Conservation (phyloP, 306 rosid genomes). For the Argentina anserina region DNA sequence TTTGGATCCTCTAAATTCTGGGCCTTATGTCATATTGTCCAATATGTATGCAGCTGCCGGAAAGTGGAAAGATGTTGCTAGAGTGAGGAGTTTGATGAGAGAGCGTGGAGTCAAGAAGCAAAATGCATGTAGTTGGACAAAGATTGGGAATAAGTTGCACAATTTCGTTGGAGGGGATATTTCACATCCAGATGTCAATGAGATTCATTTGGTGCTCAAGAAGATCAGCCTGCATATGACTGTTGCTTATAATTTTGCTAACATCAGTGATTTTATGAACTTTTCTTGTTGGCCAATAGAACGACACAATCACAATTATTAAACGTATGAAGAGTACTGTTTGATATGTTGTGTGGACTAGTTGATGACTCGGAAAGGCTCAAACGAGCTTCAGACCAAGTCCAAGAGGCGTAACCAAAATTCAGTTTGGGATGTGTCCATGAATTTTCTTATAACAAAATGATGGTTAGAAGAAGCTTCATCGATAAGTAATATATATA, state of each 20-base stretch:
- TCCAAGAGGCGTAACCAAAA: neutral
- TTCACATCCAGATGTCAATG: constrained; percentile 14
- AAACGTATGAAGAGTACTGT: neutral
- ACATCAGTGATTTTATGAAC: neutral
- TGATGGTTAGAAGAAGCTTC: neutral
- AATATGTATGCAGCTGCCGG: constrained; percentile 5
- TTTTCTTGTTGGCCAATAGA: neutral
- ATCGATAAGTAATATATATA: neutral
- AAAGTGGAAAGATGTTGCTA: constrained; percentile 15
- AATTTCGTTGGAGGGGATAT: constrained; percentile 16
- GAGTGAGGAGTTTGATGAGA: constrained; percentile 17
- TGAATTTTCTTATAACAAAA: neutral
- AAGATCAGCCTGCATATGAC: constrained; percentile 6
- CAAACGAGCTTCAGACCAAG: neutral
- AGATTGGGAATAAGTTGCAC: constrained; percentile 15
- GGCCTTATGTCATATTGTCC: constrained; percentile 10
- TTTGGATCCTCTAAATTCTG: constrained; percentile 6
- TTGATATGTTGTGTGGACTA: neutral
- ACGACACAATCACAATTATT: neutral
- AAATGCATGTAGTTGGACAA: constrained; percentile 15
- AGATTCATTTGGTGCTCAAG: constrained; percentile 13
- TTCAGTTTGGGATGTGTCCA: neutral
- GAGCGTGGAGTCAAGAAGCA: constrained; percentile 19
- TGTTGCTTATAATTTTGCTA: neutral
- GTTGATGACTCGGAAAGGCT: neutral